These are phyloP conservation scores for Iris pallida DNA, from an alignment of 116 monocot genomes.

Conservation along the genomic window DNA sequence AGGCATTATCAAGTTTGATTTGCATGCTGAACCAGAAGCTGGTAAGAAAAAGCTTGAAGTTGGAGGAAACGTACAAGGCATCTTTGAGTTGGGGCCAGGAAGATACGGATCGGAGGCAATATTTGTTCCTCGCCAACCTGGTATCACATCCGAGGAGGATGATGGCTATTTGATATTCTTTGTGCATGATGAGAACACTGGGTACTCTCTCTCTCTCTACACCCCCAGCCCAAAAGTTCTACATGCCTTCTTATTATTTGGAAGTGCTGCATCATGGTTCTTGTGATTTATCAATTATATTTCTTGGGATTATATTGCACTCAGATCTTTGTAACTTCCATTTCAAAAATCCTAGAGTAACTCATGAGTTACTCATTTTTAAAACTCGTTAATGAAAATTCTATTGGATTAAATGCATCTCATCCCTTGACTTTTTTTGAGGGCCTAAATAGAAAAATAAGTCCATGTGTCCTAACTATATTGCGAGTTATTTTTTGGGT, in stretches of 20 bases:
- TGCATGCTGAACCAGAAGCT: constrained; percentile 56
- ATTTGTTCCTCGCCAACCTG: constrained; percentile 81
- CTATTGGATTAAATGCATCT: no score
- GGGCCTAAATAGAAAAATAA: no score
- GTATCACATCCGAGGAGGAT: constrained; percentile 75
- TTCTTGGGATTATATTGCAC: neutral
- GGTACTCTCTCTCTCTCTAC: constrained; percentile 44
- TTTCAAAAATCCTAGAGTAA: no score
- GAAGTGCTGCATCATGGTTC: no score
- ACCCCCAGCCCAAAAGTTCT: neutral
- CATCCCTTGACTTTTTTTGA: no score
- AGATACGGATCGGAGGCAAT: constrained; percentile 90
- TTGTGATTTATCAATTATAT: no score
- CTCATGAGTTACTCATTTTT: no score
- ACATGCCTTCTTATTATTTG: neutral
- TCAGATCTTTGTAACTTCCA: no score
- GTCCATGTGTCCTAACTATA: no score
- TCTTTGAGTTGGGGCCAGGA: constrained; percentile 75
- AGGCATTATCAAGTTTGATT: constrained; percentile 89
- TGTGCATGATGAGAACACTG: constrained; percentile 81
- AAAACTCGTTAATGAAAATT: no score
- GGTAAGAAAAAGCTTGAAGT: constrained; percentile 63
- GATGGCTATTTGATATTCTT: constrained; percentile 98
- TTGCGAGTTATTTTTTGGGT: no score
- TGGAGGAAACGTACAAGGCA: constrained; percentile 82